Conservation (phyloP, 495 filamentous ascomycete genomes). For the Daldinia loculata region DNA sequence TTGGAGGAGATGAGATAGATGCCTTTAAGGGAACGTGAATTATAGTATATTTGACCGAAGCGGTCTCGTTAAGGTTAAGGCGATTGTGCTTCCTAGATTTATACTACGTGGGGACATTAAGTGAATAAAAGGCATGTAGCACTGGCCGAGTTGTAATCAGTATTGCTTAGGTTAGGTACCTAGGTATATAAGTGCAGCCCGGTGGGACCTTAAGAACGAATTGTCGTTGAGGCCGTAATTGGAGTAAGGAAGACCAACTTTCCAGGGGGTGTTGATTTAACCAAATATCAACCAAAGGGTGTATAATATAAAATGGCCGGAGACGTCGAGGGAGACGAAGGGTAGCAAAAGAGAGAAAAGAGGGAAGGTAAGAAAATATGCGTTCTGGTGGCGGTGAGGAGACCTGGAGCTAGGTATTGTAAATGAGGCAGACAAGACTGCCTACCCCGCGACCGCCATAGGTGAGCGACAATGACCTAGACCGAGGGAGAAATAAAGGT, state of each 20-base stretch:
- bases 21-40: conserved; percentile 20
- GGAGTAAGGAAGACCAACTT: not conserved
- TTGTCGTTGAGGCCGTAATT: conserved; percentile 13
- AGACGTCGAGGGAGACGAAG: conserved; percentile 1
- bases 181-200: conserved; percentile 9
- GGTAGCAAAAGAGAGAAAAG: not conserved
- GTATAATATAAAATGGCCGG: not conserved
- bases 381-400: conserved; percentile 28
- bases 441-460: conserved; percentile 42
- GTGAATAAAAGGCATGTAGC: conserved; percentile 21
- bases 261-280: conserved; percentile 5
- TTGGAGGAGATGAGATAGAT: conserved; percentile 16
- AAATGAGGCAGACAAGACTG: conserved; percentile 35
- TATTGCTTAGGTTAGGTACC: not conserved
- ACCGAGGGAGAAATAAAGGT: conserved; percentile 14
- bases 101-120: conserved; percentile 26
- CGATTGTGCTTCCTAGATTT: conserved; percentile 10
- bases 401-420: conserved; percentile 15
- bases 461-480: conserved; percentile 21
- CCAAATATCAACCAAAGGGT: not conserved
- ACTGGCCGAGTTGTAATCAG: conserved; percentile 5
- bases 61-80: not conserved
- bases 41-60: conserved; percentile 28
- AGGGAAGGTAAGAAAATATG: conserved; percentile 2
- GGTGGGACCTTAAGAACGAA: not conserved